Base-by-base conservation (phyloP, 2,329 filamentous ascomycete species). In the Hymenoscyphus repandus region DNA sequence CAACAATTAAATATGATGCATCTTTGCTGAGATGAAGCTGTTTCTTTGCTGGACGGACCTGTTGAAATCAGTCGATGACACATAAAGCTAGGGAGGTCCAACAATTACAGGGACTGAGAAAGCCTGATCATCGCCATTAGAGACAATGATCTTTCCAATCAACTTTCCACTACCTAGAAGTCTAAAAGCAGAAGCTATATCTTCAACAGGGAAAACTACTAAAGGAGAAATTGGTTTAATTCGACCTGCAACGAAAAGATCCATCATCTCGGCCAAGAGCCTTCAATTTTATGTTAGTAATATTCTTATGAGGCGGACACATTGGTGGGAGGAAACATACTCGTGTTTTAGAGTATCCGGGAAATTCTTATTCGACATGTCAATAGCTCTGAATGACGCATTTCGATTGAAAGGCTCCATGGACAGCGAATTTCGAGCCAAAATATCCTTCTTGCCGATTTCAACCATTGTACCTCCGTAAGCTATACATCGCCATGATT, bases 61-160 rank as follows among this genome's bases (percentile, higher is more conserved):
- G 27, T 17, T 49, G 17, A 6, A 20, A 17, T 44, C 31, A 44
- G 9, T n/a, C 12, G 15, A 15, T 12, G 22, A 7, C 7, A 7
- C 17, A 30, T 15, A 15, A 41, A 12, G 6, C 10, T 2, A 17
- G 38, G 11, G 13, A 15, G 17, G 12, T 12, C 3, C 10, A 4
- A 20, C 13, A 12, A 5, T 15, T 22, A 18, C 5, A 15, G 18
- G 18, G 2, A 2, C 31, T 18, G 30, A 22, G n/a, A 52, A 33
- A 22, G 48, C 18, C 27, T 27, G 31, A 13, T 39, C 38, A 30
- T 47, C 18, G 15, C 52, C 49, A 52, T 54, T 45, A 5, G 58
- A 42, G 22, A 59, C 52, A 5, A 73, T 64, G 5, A 74, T 62
- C 48, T 75, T 75, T 0, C 72, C 74, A 13, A 73, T 65, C 47